Evolutionary conservation across 2,329 filamentous ascomycete genomes (phyloP).

Genomic region (Aphanocladium album): DNA sequence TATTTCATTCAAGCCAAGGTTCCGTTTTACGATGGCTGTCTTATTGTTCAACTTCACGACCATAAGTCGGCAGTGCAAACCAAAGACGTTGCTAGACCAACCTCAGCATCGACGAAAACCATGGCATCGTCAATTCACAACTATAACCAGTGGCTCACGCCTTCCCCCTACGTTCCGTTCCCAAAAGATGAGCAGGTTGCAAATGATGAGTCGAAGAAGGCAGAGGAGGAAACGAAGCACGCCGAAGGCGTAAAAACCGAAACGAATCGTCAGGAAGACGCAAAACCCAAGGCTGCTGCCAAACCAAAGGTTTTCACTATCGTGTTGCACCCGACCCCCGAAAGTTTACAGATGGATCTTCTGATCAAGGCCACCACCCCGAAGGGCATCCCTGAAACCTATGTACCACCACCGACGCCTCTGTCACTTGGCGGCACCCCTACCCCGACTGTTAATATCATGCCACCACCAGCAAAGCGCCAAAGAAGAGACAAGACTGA

Average conservation of each 20-base stretch:
- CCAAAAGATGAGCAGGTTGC: constrained; percentile 51
- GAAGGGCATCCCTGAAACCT: constrained; percentile 36
- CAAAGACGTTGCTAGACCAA: constrained; percentile 51
- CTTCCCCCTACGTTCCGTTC: constrained; percentile 77
- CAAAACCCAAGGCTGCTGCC: constrained; percentile 37
- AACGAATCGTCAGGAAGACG: constrained; percentile 33
- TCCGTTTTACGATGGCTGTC: constrained; percentile 85
- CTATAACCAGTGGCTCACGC: constrained; percentile 83
- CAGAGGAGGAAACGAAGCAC: constrained; percentile 24
- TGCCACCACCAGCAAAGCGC: constrained; percentile 59
- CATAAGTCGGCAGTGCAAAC: constrained; percentile 63
- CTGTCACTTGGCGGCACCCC: constrained; percentile 49
- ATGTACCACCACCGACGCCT: constrained; percentile 60
- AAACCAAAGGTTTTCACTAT: constrained; percentile 69
- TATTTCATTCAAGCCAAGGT: constrained; percentile 69
- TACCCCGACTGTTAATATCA: constrained; percentile 55
- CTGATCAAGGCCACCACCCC: constrained; percentile 70
- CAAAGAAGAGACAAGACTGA: constrained; percentile 69
- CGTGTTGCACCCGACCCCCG: constrained; percentile 78
- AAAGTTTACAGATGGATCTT: constrained; percentile 71
- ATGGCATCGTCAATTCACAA: constrained; percentile 84
- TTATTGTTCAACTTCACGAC: constrained; percentile 92
- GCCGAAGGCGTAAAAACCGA: constrained; percentile 18
- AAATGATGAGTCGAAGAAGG: constrained; percentile 34
- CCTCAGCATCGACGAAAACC: constrained; percentile 54